Base-by-base conservation (phyloP, 2,329 filamentous ascomycete species). In the Phyllosticta capitalensis region DNA sequence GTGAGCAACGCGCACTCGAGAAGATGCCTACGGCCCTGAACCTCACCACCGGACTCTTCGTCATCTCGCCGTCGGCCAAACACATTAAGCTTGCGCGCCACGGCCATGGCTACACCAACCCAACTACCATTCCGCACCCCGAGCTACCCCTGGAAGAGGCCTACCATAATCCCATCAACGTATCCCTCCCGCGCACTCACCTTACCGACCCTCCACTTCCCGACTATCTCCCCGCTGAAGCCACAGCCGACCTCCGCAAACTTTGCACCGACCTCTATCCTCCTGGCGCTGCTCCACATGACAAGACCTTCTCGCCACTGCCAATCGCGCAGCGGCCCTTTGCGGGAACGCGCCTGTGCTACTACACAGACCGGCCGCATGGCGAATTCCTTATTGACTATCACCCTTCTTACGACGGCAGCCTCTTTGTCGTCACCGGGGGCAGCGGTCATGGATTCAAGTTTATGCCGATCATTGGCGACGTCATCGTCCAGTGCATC, bases 1-100 rank as follows among this genome's bases (percentile, higher is more conserved):
- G 82, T 5, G 92, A 96, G 73, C 84, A 92, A 72, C 76, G 77
- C 17, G 72, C 72, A 3, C 77, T 96, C 10, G 77, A 77, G 50
- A 74, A 82, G 33, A 84, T 86, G 67, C 92, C 92, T 0, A 87
- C 90, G 1, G 74, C 89, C 21, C 74, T 92, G 49, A 90, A 90
- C 73, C 78, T 92, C 64, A 82, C 79, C 54, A 83, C 80, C 1
- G 88, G 88, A 9, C 79, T 88, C 61, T 92, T 91, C 77, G 79
- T 89, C 69, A 88, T 92, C 63, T 87, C 88, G 3, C 88, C 89
- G 0, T 53, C 59, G 45, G 65, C 71, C 22, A 66, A 69, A 24
- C 62, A 72, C 6, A 69, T 81, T 52, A 81, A 81, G 66, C 67
- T 80, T 49, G 78, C 78, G 5, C 70, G 78, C n/a, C 78, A 81